phyloP scores from a whole-genome alignment of 257 asterid genomes.

The Solanum medicagineum region DNA sequence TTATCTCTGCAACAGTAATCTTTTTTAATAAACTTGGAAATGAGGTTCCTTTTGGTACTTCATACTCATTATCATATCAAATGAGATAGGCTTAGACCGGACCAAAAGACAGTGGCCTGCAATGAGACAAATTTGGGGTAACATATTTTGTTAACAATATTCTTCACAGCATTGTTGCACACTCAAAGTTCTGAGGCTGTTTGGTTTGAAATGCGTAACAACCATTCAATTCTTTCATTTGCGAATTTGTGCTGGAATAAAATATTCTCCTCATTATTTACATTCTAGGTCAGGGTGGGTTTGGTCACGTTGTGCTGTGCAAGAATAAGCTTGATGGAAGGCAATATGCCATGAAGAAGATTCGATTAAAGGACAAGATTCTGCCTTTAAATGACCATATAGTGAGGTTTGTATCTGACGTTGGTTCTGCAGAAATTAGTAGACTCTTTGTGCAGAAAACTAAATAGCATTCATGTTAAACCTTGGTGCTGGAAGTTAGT shows the following conservation, averaged over 20 bases:
- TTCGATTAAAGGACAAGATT: constrained; percentile 76
- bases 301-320: constrained; percentile 93
- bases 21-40: background rate
- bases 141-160: background rate
- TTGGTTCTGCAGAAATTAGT: background rate
- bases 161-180: background rate
- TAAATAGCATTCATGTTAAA: background rate
- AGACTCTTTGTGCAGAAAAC: background rate
- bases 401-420: constrained; percentile 48
- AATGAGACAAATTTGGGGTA: background rate
- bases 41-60: background rate
- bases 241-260: background rate
- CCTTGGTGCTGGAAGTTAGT: background rate
- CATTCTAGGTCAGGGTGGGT: constrained; percentile 89
- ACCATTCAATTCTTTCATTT: background rate
- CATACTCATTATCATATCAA: background rate
- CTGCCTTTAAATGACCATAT: constrained; percentile 81
- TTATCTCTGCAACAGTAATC: background rate
- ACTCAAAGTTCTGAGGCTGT: background rate
- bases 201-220: background rate
- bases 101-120: background rate
- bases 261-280: background rate
- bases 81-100: background rate
- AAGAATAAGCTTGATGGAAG: constrained; percentile 95
- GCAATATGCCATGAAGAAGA: constrained; percentile 95